phyloP scores from a whole-genome alignment of 139 green algal species.

The Coelastrella sp. region DNA sequence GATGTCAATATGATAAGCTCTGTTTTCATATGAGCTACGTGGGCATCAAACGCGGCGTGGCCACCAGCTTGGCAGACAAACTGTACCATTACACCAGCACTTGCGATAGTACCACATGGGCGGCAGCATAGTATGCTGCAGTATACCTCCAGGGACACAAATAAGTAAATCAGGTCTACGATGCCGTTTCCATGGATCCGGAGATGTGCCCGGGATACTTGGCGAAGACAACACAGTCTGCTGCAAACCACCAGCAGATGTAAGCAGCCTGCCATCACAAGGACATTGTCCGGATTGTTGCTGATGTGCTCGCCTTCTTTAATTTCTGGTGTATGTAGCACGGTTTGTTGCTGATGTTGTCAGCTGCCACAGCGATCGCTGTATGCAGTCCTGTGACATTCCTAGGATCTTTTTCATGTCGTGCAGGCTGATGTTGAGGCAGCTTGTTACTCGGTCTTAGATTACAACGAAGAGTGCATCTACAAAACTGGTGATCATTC shows the following conservation, averaged over 20 bases:
- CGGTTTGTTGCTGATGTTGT: no score
- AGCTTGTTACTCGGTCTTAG: neutral
- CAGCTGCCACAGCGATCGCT: no score
- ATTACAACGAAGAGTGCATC: neutral
- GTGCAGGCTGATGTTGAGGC: constrained; percentile 10
- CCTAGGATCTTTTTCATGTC: no score
- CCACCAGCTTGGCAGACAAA: no score
- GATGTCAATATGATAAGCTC: no score
- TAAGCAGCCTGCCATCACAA: neutral
- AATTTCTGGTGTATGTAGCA: no score
- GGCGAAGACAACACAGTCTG: constrained; percentile 2
- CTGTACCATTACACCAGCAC: no score
- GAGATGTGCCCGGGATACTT: constrained; percentile 4
- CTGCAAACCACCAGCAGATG: constrained; percentile 10
- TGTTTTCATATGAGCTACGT: no score
- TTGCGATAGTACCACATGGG: neutral
- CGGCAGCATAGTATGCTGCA: neutral
- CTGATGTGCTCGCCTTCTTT: no score
- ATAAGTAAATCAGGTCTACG: neutral
- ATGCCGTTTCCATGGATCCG: constrained; percentile 7
- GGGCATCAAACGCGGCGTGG: no score
- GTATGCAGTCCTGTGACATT: no score
- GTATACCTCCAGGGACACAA: neutral
- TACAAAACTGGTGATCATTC: neutral
- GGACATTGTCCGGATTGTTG: no score